Conservation (phyloP, 2,329 filamentous ascomycete genomes). For the Talaromyces amestolkiae region DNA sequence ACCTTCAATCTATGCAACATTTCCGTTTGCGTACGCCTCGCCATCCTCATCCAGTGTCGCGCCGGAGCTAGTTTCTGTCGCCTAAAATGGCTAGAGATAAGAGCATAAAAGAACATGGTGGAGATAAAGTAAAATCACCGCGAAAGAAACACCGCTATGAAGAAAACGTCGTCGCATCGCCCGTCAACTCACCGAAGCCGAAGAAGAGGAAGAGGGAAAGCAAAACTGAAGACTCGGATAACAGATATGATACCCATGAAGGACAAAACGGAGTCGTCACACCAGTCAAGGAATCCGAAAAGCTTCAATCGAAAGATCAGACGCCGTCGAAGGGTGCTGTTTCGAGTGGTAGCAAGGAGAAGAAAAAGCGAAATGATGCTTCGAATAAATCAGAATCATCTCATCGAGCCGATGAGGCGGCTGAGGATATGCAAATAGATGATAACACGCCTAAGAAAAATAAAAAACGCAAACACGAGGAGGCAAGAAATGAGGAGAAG, state of each 20-base stretch:
- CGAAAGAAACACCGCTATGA: not conserved
- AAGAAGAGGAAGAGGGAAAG: slow-evolving; percentile 39
- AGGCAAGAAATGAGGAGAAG: slow-evolving; percentile 24
- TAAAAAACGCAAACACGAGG: slow-evolving; percentile 22
- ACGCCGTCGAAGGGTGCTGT: slow-evolving; percentile 30
- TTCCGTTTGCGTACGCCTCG: slow-evolving; percentile 13
- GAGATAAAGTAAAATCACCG: not conserved
- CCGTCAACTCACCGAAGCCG: slow-evolving; percentile 29
- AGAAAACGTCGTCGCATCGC: not conserved
- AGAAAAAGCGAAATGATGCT: slow-evolving; percentile 18
- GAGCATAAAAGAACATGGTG: not conserved
- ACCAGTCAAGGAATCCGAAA: not conserved
- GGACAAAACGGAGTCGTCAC: not conserved
- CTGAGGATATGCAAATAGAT: slow-evolving; percentile 1
- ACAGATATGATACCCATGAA: not conserved
- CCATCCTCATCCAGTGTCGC: not conserved
- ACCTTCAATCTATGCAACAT: not conserved
- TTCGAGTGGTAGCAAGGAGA: slow-evolving; percentile 28
- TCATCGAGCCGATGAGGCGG: slow-evolving; percentile 4
- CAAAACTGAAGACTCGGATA: slow-evolving; percentile 5
- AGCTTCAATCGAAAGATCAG: slow-evolving; percentile 32
- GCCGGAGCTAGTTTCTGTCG: not conserved
- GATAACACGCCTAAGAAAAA: not conserved
- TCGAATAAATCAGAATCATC: not conserved
- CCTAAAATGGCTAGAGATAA: slow-evolving; percentile 13